Conservation (phyloP, 257 asterid species). For the Penstemon barbatus region DNA sequence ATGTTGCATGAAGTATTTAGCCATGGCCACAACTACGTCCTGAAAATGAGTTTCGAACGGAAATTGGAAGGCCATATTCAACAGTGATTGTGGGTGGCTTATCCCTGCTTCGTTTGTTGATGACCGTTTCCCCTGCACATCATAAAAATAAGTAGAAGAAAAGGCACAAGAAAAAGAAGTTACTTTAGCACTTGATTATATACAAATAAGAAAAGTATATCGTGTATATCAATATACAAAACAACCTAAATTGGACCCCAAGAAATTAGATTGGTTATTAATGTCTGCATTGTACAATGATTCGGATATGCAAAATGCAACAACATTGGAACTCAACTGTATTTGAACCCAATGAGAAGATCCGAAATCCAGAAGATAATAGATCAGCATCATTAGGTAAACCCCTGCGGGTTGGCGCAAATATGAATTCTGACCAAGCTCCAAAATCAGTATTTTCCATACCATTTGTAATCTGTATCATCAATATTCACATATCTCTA, state of each 20-base stretch:
- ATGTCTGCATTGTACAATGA: no score
- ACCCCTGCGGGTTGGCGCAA: constrained; percentile 39
- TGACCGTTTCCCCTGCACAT: constrained; percentile 29
- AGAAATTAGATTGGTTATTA: no score
- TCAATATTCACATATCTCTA: not conserved
- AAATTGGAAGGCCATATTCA: constrained; percentile 47
- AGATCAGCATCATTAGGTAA: constrained; percentile 32
- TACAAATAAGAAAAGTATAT: not conserved
- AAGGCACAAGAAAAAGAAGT: not conserved
- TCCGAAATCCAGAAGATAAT: constrained; percentile 52
- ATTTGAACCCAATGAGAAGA: constrained; percentile 35
- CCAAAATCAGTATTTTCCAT: constrained; percentile 41
- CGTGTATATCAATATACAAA: not conserved
- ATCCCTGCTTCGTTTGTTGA: not conserved
- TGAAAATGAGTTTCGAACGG: constrained; percentile 39
- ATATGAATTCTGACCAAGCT: constrained; percentile 49
- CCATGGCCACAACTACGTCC: constrained; percentile 1
- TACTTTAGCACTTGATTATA: no score
- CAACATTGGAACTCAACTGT: constrained; percentile 32
- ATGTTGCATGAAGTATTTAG: no score
- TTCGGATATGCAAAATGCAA: no score
- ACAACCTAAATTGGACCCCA: not conserved
- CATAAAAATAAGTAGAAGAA: not conserved
- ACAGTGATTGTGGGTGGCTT: constrained; percentile 20
- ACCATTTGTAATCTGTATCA: constrained; percentile 46